phyloP scores from a whole-genome alignment of 768 basidiomycete genomes.

The Lyophyllum semitale region DNA sequence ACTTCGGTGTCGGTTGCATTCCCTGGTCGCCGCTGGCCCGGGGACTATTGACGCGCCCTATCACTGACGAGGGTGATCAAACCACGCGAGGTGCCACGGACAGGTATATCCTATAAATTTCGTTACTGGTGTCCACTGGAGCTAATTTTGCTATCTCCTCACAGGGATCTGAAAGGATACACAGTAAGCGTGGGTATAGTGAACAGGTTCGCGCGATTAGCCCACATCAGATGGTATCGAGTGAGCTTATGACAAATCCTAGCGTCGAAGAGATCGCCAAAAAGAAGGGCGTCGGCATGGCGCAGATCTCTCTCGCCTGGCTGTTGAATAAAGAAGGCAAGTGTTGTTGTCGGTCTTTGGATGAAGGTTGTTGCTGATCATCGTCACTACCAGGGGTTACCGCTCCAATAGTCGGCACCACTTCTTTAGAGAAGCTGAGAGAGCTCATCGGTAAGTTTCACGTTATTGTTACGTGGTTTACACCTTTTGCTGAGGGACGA shows the following conservation, averaged over 20 bases:
- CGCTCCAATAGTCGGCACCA: constrained; percentile 53
- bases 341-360: neutral
- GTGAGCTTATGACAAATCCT: constrained; percentile 6
- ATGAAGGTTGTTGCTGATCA: neutral
- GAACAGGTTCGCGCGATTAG: neutral
- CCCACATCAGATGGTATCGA: neutral
- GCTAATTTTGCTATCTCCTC: constrained; percentile 8
- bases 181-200: constrained; percentile 29
- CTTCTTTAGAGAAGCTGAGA: constrained; percentile 12
- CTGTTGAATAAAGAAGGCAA: constrained; percentile 35
- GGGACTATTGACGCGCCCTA: constrained; percentile 46
- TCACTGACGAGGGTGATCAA: constrained; percentile 5
- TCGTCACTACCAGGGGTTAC: constrained; percentile 31
- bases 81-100: constrained; percentile 36
- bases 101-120: constrained; percentile 22
- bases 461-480: neutral
- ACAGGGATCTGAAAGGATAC: constrained; percentile 23
- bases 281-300: constrained; percentile 53
- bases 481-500: neutral
- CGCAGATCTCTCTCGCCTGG: constrained; percentile 54
- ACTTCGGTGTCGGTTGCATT: constrained; percentile 53
- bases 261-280: constrained; percentile 50
- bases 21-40: constrained; percentile 63
- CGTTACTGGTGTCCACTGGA: neutral
- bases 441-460: neutral